Conservation (phyloP, 192 early-diverging fungal species). For the Coemansia sp. region DNA sequence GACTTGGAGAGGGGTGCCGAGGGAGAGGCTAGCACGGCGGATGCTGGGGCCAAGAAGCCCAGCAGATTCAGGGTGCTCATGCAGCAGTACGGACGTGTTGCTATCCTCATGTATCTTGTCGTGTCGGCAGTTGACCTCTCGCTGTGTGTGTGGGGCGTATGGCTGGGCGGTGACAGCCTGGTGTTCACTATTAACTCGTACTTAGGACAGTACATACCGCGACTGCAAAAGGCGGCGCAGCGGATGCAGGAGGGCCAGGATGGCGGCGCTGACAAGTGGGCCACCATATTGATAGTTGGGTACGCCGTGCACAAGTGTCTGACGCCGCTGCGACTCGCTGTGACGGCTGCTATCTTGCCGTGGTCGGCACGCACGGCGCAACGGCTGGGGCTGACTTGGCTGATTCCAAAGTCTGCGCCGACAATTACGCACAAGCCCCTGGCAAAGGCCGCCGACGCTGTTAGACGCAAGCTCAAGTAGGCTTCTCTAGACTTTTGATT, state of each 20-base stretch:
- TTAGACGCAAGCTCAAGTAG: conserved; percentile 50
- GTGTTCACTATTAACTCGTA: conserved; percentile 50
- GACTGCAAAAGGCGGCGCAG: conserved; percentile 51
- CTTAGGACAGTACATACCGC: conserved; percentile 52
- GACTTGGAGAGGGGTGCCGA: conserved; percentile 25
- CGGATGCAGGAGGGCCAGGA: conserved; percentile 42
- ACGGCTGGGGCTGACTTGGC: conserved; percentile 49
- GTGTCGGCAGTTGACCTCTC: conserved; percentile 49
- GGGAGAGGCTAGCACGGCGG: conserved; percentile 3
- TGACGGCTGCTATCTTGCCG: conserved; percentile 49
- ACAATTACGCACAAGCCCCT: conserved; percentile 40
- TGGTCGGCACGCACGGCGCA: conserved; percentile 52
- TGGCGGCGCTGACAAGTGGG: conserved; percentile 52
- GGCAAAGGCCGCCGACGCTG: conserved; percentile 30
- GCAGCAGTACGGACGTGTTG: conserved; percentile 56
- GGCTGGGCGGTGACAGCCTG: conserved; percentile 52
- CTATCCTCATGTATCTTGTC: conserved; percentile 42
- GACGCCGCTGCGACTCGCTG: conserved; percentile 44
- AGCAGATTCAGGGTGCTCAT: conserved; percentile 48
- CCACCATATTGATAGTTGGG: conserved; percentile 51
- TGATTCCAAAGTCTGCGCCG: conserved; percentile 51
- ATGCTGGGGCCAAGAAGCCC: conserved; percentile 33
- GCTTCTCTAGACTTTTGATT: conserved; percentile 2
- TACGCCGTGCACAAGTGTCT: conserved; percentile 54
- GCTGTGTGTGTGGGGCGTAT: conserved; percentile 52